Evolutionary conservation across 306 rosid genomes (phyloP), one percentile per base, ranked within the genome.

Genomic region (Urtica urens): DNA sequence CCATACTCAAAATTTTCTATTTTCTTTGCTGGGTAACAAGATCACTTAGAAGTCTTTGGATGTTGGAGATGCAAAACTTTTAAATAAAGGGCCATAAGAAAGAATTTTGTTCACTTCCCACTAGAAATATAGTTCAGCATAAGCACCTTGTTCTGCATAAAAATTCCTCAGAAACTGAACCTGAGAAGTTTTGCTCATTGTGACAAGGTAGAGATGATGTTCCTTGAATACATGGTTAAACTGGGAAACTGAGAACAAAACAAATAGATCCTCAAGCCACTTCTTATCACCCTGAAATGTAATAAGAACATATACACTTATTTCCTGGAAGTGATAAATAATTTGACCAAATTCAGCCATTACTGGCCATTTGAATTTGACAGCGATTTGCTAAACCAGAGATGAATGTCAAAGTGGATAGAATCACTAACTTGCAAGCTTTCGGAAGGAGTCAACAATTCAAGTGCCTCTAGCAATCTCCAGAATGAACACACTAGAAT

Each of bases 81-180:
- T 28, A 55, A 25, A 31, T 26, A 52, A 56, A 11, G 30, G 13
- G 40, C 47, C 20, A 46, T 24, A 22, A 22, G 38, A 26, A 26
- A 46, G 7, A 58, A 38, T 19, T 24, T 25, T 51, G 46, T 35
- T 46, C 23, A 45, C 21, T 35, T 15, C 57, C 23, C 33, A 60
- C 49, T 40, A 38, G 45, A 14, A 34, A 58, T 47, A 53, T 64
- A 54, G 57, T 30, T 51, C 27, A 40, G 11, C n/a, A 20, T 46
- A 59, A 50, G 64, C 54, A 88, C 97, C 97, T 84, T 76, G 81
- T 28, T 81, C 87, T 22, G 82, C 79, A 76, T 76, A 84, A 59
- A 74, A 81, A 61, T 60, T 70, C 14, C 90, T 69, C 47, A 83
- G 60, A 23, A 80, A 80, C 42, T 68, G 46, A 35, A 74, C 64